Evolutionary conservation across 2,329 filamentous ascomycete species (phyloP), one percentile per base, ranked within the genome.

Genomic region (Colletotrichum tofieldiae): DNA sequence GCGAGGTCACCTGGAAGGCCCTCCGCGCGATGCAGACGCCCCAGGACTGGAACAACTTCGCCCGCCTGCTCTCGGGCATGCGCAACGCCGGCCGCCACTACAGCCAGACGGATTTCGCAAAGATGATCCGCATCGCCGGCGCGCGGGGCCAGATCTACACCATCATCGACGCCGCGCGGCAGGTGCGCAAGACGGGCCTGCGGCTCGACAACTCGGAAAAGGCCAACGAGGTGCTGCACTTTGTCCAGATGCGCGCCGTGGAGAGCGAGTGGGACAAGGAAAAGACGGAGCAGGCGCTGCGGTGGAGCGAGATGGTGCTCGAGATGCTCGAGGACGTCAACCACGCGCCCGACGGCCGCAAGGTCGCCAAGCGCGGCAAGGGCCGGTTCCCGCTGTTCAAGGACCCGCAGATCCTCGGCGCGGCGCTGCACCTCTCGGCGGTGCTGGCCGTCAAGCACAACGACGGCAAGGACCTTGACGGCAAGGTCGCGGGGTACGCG

Each of bases 31-130:
- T 90, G 85, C 73, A 83, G 56, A 86, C 84, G 7, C 77, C 77
- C 49, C 82, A 82, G 18, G 88, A 91, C 81, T 90, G 86, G 81
- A 78, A 78, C 35, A 90, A 90, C 82, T 79, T 91, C 37, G 81
- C 79, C 26, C 85, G 84, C 0, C 80, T 91, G 54, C 83, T 90
- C 51, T 84, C 88, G 67, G 89, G 88, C 59, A 82, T 86, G 76
- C 77, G 81, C 70, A 82, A 84, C 71, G 83, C 85, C 43, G 78
- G 81, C 39, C 82, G 84, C 73, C 80, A 78, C 68, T 77, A 89
- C 32, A 73, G 75, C 29, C 61, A 71, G 2, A 32, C 65, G 14
- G 78, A 86, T 75, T 82, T 80, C 73, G 77, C 77, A 23, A 83
- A 82, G 77, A 79, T 88, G 60, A 75, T 86, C 43, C 83, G 87